A percentile compares a stretch with the other conserved stretches of the same genome.
Conservation (phyloP, 176 grass and related monocot genomes). For the Calamus simplicifolius region DNA sequence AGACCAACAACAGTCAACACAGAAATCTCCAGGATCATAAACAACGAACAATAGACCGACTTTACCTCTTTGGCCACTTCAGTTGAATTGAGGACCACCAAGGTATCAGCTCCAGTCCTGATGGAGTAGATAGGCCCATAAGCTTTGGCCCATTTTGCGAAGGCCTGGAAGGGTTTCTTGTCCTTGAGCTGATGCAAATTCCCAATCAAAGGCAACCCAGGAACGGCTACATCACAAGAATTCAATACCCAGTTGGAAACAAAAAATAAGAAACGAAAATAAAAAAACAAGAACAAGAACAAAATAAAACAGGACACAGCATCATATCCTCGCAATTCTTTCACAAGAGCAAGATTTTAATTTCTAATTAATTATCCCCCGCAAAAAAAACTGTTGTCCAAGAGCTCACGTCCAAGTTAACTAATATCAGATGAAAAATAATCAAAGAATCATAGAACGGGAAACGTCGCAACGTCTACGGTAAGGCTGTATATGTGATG, state of each 20-base stretch:
- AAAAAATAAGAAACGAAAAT: not conserved
- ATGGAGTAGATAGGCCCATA: constrained; percentile 83
- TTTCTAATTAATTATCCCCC: too few species aligned
- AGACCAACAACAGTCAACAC: too few species aligned
- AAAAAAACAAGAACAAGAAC: not conserved
- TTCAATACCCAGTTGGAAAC: too few species aligned
- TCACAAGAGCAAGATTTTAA: too few species aligned
- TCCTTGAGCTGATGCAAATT: constrained; percentile 83
- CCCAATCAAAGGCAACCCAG: constrained; percentile 72
- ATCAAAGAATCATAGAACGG: too few species aligned
- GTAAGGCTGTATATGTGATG: too few species aligned
- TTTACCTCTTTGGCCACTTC: constrained; percentile 73
- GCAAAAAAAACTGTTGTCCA: too few species aligned
- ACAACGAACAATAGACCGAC: not conserved
- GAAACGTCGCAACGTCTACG: too few species aligned
- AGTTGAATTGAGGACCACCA: constrained; percentile 75
- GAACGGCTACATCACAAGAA: constrained; percentile 48
- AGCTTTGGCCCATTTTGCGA: constrained; percentile 65
- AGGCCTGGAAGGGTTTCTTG: constrained; percentile 74
- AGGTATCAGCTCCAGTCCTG: constrained; percentile 42
- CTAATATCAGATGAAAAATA: too few species aligned
- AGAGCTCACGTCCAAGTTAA: too few species aligned
- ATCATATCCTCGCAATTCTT: too few species aligned
- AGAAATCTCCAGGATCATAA: not conserved
- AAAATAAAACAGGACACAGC: not conserved